A percentile compares a stretch with the other conserved stretches of the same genome.
These are phyloP conservation scores for Globisporangium iwayamae DNA, from an alignment of 352 stramenopile genomes.

Conservation along the genomic window DNA sequence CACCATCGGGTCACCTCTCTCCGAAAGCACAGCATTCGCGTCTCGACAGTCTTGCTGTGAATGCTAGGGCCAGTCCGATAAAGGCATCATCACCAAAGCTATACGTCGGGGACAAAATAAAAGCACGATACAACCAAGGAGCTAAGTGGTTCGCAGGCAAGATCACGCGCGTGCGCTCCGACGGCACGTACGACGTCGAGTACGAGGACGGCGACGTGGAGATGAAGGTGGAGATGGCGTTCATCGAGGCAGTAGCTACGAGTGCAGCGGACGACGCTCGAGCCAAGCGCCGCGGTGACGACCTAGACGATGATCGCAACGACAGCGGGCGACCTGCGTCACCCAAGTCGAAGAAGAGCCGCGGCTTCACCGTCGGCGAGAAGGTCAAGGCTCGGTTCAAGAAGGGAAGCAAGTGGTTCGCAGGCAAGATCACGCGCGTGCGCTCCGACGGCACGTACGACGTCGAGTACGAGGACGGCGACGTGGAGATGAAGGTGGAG, in stretches of 20 bases:
- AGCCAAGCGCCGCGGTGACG: neutral
- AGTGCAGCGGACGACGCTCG: conserved; percentile 15
- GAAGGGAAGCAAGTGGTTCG: conserved; percentile 53
- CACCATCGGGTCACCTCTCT: neutral
- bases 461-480: conserved; percentile 60
- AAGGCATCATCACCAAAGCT: neutral
- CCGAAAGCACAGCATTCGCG: conserved; percentile 14
- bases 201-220: conserved; percentile 63
- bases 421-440: conserved; percentile 53
- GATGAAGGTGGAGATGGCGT: conserved; percentile 25
- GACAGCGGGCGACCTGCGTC: neutral
- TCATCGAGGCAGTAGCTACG: conserved; percentile 18
- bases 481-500: conserved; percentile 39
- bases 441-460: conserved; percentile 66
- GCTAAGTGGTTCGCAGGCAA: conserved; percentile 52
- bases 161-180: conserved; percentile 47
- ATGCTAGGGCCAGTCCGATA: neutral
- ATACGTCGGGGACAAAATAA: conserved; percentile 21
- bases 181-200: conserved; percentile 66
- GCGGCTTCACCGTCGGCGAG: conserved; percentile 23
- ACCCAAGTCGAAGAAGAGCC: neutral
- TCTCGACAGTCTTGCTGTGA: neutral
- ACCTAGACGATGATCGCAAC: too few species aligned
- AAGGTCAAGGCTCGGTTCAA: conserved; percentile 62
- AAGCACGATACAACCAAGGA: conserved; percentile 34